Conservation (phyloP, 305 asterid genomes). For the Salvia sclarea region DNA sequence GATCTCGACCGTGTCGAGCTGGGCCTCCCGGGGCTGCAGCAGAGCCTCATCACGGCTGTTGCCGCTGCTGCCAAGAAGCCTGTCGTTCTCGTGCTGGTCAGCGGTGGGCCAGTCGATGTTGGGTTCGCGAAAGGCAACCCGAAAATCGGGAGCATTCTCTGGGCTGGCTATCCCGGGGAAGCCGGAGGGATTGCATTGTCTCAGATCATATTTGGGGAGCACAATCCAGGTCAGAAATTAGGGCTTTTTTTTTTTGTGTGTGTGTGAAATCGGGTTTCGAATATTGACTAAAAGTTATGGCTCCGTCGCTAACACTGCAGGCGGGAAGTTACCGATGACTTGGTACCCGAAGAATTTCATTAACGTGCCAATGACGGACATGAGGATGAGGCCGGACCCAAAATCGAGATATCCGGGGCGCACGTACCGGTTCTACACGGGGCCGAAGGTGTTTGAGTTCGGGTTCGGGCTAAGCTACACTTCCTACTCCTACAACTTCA, state of each 20-base stretch:
- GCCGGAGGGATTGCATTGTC: slow-evolving; percentile 78
- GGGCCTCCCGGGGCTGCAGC: slow-evolving; percentile 76
- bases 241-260: neutral
- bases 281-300: neutral
- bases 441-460: slow-evolving; percentile 59
- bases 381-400: slow-evolving; percentile 90
- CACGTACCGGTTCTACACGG: slow-evolving; percentile 76
- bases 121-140: slow-evolving; percentile 57
- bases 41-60: slow-evolving; percentile 50
- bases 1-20: slow-evolving; percentile 58
- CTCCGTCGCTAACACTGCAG: slow-evolving; percentile 27
- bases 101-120: slow-evolving; percentile 79
- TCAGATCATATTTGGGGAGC: slow-evolving; percentile 71
- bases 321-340: slow-evolving; percentile 55
- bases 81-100: slow-evolving; percentile 60
- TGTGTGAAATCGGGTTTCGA: neutral
- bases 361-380: slow-evolving; percentile 72
- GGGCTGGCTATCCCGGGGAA: slow-evolving; percentile 96
- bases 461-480: slow-evolving; percentile 82
- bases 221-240: slow-evolving; percentile 63
- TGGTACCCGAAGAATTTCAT: slow-evolving; percentile 56
- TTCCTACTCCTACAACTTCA: slow-evolving; percentile 41
- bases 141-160: slow-evolving; percentile 70
- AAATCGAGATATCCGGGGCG: slow-evolving; percentile 77
- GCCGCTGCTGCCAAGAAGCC: slow-evolving; percentile 67